Conservation (phyloP, 2,329 filamentous ascomycete genomes). For the Neocatenulostroma microsporum region DNA sequence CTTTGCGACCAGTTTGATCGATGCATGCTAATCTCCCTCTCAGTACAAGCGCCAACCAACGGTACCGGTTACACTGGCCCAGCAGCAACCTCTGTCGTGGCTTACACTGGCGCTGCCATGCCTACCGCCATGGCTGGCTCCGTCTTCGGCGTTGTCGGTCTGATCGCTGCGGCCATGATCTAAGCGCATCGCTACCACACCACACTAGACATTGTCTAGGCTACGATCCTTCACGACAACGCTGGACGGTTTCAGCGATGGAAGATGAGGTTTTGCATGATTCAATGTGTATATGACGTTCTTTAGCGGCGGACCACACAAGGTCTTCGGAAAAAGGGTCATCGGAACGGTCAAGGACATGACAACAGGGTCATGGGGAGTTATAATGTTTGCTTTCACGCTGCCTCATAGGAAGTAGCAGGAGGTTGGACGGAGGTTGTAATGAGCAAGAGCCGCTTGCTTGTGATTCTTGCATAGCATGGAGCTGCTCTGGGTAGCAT, state of each 20-base stretch:
- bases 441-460: neutral
- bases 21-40: neutral
- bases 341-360: neutral
- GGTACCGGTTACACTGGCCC: conserved; percentile 7
- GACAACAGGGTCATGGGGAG: neutral
- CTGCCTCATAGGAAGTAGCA: neutral
- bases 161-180: conserved; percentile 23
- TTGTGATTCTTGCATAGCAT: conserved; percentile 2
- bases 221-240: conserved; percentile 10
- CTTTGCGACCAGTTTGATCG: neutral
- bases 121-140: conserved; percentile 17
- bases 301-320: conserved; percentile 3
- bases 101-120: conserved; percentile 27
- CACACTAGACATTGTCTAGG: conserved; percentile 1
- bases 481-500: conserved; percentile 2
- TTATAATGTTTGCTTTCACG: neutral
- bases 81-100: neutral
- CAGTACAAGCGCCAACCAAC: no score
- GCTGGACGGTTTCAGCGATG: conserved; percentile 7
- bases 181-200: conserved; percentile 13
- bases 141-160: conserved; percentile 26
- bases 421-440: neutral
- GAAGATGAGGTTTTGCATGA: conserved; percentile 15
- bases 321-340: neutral
- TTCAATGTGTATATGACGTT: conserved; percentile 22